A percentile compares a stretch with the other conserved stretches of the same genome.
These are phyloP conservation scores for Gossypium gossypioides DNA, from an alignment of 441 rosid genomes.

Conservation along the genomic window DNA sequence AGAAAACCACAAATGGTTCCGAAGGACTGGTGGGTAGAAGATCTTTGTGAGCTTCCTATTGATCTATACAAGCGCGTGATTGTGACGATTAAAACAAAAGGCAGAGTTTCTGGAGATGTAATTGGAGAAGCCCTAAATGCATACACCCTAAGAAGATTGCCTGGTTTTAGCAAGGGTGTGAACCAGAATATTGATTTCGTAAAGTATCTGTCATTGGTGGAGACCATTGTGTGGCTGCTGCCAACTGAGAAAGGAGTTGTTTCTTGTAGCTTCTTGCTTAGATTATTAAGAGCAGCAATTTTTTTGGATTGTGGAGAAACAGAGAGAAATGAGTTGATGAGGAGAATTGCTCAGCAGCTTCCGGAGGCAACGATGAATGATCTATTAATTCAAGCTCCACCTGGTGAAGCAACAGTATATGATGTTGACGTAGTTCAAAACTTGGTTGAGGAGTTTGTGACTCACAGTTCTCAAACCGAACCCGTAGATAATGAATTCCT, in stretches of 20 bases:
- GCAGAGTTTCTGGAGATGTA: slow-evolving; percentile 40
- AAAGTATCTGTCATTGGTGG: slow-evolving; percentile 51
- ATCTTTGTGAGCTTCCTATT: slow-evolving; percentile 72
- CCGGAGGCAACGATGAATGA: slow-evolving; percentile 53
- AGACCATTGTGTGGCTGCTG: slow-evolving; percentile 53
- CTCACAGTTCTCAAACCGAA: slow-evolving; percentile 18
- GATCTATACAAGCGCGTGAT: slow-evolving; percentile 61
- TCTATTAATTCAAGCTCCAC: slow-evolving; percentile 48
- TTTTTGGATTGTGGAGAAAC: slow-evolving; percentile 52
- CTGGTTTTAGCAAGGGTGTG: slow-evolving; percentile 57
- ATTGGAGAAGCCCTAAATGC: slow-evolving; percentile 75
- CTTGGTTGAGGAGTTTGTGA: slow-evolving; percentile 52
- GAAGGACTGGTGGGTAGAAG: slow-evolving; percentile 95
- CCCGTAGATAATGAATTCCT: slow-evolving; percentile 23
- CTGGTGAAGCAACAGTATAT: slow-evolving; percentile 30
- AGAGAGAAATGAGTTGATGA: slow-evolving; percentile 50
- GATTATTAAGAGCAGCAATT: slow-evolving; percentile 52
- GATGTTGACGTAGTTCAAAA: slow-evolving; percentile 60
- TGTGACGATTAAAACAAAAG: slow-evolving; percentile 49
- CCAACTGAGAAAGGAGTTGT: slow-evolving; percentile 58
- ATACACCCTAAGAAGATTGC: slow-evolving; percentile 61
- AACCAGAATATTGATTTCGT: slow-evolving; percentile 42
- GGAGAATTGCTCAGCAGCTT: slow-evolving; percentile 49
- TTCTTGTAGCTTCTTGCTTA: slow-evolving; percentile 62
- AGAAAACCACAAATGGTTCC: slow-evolving; percentile 63